These are phyloP conservation scores for Flaveria bidentis DNA, from an alignment of 129 eudicot species.

Conservation along the genomic window DNA sequence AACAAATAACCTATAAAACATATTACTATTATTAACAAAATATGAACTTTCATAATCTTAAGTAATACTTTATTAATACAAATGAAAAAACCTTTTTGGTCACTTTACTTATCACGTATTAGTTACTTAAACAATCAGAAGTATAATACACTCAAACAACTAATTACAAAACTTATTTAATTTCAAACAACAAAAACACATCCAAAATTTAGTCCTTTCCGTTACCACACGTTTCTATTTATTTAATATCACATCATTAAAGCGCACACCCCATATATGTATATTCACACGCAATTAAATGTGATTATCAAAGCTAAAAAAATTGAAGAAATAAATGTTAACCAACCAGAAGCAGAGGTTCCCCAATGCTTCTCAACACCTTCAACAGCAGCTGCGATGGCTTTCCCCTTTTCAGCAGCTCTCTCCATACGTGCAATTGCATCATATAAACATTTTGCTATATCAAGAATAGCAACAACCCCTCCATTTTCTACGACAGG, in stretches of 20 bases:
- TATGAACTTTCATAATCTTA: not conserved
- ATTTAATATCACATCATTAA: slow-evolving; percentile 4
- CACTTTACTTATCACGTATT: not conserved
- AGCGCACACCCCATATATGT: not conserved
- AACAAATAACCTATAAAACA: not conserved
- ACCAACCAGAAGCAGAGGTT: slow-evolving; percentile 70
- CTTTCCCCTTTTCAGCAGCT: slow-evolving; percentile 99
- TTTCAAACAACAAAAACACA: not conserved
- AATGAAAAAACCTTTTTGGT: not conserved
- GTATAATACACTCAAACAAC: not conserved
- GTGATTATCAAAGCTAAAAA: not conserved
- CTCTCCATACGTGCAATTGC: slow-evolving; percentile 97
- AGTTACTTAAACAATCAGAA: not conserved
- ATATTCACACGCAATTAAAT: not conserved
- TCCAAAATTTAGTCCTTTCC: not conserved
- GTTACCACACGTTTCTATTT: not conserved
- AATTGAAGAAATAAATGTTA: not conserved
- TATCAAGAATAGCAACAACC: slow-evolving; percentile 93
- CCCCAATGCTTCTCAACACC: slow-evolving; percentile 99
- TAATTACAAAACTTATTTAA: not conserved
- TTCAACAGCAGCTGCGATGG: slow-evolving; percentile 99
- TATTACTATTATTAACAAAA: not conserved
- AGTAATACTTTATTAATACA: not conserved
- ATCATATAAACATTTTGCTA: slow-evolving; percentile 92
- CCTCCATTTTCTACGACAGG: slow-evolving; percentile 98